These are phyloP conservation scores for Aspergillus flavus DNA, from an alignment of 2,329 filamentous ascomycete genomes.

Conservation along the genomic window DNA sequence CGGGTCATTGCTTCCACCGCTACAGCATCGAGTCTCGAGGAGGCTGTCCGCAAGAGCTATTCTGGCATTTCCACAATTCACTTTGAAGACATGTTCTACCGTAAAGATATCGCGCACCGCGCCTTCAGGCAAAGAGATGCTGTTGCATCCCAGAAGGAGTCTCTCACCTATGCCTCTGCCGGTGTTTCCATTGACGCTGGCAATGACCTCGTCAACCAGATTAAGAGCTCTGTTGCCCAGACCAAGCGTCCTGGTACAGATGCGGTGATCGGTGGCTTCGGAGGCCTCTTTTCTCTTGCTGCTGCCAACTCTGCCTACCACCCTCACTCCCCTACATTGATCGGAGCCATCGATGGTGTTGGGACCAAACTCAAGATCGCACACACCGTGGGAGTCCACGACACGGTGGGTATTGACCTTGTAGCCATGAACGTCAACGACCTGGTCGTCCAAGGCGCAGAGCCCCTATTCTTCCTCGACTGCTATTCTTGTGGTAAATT, in stretches of 20 bases:
- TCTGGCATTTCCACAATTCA: conserved; percentile 75
- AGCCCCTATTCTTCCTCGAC: conserved; percentile 94
- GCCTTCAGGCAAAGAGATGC: conserved; percentile 44
- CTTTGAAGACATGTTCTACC: conserved; percentile 88
- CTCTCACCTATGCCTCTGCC: conserved; percentile 86
- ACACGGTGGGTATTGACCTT: conserved; percentile 93
- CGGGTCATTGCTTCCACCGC: conserved; percentile 93
- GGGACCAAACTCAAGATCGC: conserved; percentile 97
- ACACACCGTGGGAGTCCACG: conserved; percentile 83
- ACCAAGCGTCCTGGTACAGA: conserved; percentile 86
- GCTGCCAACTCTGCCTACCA: conserved; percentile 72
- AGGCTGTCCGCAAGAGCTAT: conserved; percentile 87
- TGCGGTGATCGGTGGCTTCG: conserved; percentile 93
- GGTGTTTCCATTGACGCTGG: conserved; percentile 94
- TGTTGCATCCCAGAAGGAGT: conserved; percentile 25
- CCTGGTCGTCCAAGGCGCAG: conserved; percentile 90
- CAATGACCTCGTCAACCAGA: conserved; percentile 87
- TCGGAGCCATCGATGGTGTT: conserved; percentile 95
- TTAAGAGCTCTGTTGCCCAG: conserved; percentile 85
- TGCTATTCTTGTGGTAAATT: conserved; percentile 95
- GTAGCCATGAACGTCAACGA: conserved; percentile 99
- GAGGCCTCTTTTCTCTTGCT: conserved; percentile 79
- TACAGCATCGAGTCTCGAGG: conserved; percentile 71
- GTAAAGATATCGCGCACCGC: conserved; percentile 88
- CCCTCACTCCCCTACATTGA: conserved; percentile 72